These are phyloP conservation scores for Acaromyces ingoldii DNA, from an alignment of 1,284 basidiomycete species.

Conservation along the genomic window DNA sequence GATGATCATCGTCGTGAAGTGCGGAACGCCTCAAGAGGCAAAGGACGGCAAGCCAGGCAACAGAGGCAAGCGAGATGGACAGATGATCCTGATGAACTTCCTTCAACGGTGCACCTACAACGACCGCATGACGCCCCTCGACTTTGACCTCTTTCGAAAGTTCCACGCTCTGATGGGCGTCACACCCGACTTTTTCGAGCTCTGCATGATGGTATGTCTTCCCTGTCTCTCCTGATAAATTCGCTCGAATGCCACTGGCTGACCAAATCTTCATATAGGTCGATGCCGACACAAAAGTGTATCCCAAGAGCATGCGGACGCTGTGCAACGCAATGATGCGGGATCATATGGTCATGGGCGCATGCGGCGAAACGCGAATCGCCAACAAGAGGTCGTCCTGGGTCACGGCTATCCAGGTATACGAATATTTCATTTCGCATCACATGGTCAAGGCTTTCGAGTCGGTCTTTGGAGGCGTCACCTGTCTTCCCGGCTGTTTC, in stretches of 20 bases:
- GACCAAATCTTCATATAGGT: conserved; percentile 60
- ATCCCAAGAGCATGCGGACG: conserved; percentile 37
- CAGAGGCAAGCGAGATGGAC: conserved; percentile 95
- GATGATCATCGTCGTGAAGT: conserved; percentile 94
- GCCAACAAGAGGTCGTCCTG: conserved; percentile 90
- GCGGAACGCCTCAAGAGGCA: conserved; percentile 70
- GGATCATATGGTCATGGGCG: conserved; percentile 97
- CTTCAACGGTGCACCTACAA: conserved; percentile 98
- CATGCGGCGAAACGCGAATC: conserved; percentile 96
- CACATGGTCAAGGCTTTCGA: conserved; percentile 98
- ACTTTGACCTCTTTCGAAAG: conserved; percentile 97
- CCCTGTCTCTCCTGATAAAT: not conserved
- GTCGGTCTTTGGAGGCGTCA: conserved; percentile 97
- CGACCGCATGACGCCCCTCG: conserved; percentile 94
- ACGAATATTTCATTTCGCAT: conserved; percentile 98
- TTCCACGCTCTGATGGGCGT: conserved; percentile 94
- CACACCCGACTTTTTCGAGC: conserved; percentile 98
- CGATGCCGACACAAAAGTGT: conserved; percentile 74
- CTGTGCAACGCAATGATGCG: conserved; percentile 80
- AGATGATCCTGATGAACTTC: conserved; percentile 99
- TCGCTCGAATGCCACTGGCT: not conserved
- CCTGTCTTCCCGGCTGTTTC: conserved; percentile 97
- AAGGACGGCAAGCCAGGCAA: conserved; percentile 92
- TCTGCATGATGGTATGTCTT: conserved; percentile 80
- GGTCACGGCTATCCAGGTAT: conserved; percentile 98